Evolutionary conservation across 805 yeast species (phyloP), one percentile per base, ranked within the genome.

Genomic region (Spathaspora arborariae): DNA sequence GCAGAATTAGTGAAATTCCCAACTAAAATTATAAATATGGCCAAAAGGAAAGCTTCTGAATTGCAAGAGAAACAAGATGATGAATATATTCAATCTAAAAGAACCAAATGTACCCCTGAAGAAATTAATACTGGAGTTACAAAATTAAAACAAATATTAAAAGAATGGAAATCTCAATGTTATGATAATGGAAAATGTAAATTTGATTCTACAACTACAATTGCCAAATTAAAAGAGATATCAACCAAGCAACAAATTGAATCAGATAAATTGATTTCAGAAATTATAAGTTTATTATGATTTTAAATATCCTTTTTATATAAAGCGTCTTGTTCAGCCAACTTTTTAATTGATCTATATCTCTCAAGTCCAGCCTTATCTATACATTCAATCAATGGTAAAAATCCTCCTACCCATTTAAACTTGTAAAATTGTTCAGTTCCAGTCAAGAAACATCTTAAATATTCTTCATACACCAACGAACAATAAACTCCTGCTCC

Each of bases 1-100:
- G 98, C 98, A 0, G 97, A 94, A 65, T 82, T 92, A 24, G 98
- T 92, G 16, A 85, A 88, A 55, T 94, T 94, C 65, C 99, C 98
- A 2, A 70, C 73, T 20, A 94, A 94, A 64, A 94, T 94, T 42
- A 82, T 94, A 41, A 78, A 80, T 47, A 94, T 94, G 98, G 97
- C 99, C 7, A 94, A 92, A 60, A 79, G 98, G 50, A 92, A 92
- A 63, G 96, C 97, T 0, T 72, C 78, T 4, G 98, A 94, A 59
- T 73, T 94, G 44, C 96, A 88, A 62, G 87, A 49, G 67, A 66
- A 62, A 10, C 52, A 51, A 13, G 67, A 64, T 20, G 65, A 30
- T 15, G 66, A 67, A 2, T 67, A 67, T 39, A 70, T 73, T 20
- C 72, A 71, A 34, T 63, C 64, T 46, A 82, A 84, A 56, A 74